These are phyloP conservation scores for Ascochyta fabae DNA, from an alignment of 2,329 filamentous ascomycete genomes.

Conservation along the genomic window DNA sequence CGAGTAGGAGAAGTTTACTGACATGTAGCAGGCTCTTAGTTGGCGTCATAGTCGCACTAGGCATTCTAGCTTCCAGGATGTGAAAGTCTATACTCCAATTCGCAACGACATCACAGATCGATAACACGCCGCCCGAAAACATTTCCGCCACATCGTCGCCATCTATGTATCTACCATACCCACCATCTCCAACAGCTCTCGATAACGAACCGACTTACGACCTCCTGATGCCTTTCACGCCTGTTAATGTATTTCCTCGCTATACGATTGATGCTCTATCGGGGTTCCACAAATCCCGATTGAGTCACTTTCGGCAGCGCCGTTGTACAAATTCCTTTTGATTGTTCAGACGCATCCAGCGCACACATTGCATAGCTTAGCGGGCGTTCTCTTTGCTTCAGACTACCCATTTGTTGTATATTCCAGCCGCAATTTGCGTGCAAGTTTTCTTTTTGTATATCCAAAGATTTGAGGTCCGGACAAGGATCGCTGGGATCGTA, in stretches of 20 bases:
- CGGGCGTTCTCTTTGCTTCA: constrained; percentile 38
- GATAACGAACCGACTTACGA: constrained; percentile 32
- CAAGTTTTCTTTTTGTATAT: constrained; percentile 10
- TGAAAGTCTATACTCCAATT: constrained; percentile 15
- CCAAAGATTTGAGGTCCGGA: constrained; percentile 10
- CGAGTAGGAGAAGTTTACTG: neutral
- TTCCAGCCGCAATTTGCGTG: constrained; percentile 12
- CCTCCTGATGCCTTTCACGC: constrained; percentile 12
- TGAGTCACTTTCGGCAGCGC: constrained; percentile 30
- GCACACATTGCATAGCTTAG: constrained; percentile 40
- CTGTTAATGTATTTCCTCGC: constrained; percentile 20
- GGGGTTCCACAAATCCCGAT: constrained; percentile 26
- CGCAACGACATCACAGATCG: constrained; percentile 10
- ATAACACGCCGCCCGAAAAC: constrained; percentile 5
- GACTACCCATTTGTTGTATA: constrained; percentile 21
- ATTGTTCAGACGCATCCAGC: constrained; percentile 20
- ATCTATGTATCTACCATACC: constrained; percentile 7
- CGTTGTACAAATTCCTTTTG: constrained; percentile 32
- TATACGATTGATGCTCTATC: constrained; percentile 21
- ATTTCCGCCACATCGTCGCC: constrained; percentile 4
- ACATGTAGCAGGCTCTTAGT: constrained; percentile 12
- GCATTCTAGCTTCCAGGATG: constrained; percentile 48
- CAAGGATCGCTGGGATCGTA: constrained; percentile 8
- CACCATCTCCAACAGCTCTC: constrained; percentile 16
- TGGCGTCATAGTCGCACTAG: constrained; percentile 30